Base-by-base conservation (phyloP, 805 yeast genomes). In the Clavispora asparagi region DNA sequence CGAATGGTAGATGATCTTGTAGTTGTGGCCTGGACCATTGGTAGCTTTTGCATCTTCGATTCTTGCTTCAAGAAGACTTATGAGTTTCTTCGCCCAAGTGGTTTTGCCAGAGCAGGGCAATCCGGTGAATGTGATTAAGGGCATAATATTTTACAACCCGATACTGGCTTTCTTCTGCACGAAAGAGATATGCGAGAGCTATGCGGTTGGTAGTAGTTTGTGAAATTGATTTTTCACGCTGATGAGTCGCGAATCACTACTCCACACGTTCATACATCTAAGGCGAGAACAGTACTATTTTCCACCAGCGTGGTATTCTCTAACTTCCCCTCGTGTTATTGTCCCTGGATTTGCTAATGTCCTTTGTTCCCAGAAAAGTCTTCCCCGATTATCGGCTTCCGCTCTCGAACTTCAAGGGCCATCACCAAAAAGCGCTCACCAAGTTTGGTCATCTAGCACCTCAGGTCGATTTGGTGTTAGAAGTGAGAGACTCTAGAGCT, bases 401-500 rank as follows among this genome's bases (percentile, higher is more conserved):
- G 1, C 65, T 85, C 17, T 81, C 94, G 1, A 90, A 87, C 62
- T 89, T 89, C 67, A 88, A 88, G 56, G 97, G 97, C 11, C 97
- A 91, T 61, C 98, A 92, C 57, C 79, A 81, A 50, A 82, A 81
- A 50, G 96, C 97, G 0, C 68, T 92, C 27, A 76, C 80, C 40
- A 76, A 69, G 49, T 79, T 91, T 68, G 75, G 81, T 12, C 79
- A 77, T 32, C 61, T 88, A 28, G 79, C 92, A 1, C 90, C 94
- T 4, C 91, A 87, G 54, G 73, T 90, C 14, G 96, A 92, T 59
- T 63, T 89, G 40, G 78, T 94, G 2, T 64, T 92, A 7, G 99
- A 94, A 58, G 77, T 94, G 8, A 67, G 98, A 58, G 99, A 94
- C 61, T 72, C 92, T 1, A 67, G 99, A 50, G 96, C 97, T 0